Evolutionary conservation across 106 monocot genomes (phyloP).

Genomic region (Triglochin maritima): DNA sequence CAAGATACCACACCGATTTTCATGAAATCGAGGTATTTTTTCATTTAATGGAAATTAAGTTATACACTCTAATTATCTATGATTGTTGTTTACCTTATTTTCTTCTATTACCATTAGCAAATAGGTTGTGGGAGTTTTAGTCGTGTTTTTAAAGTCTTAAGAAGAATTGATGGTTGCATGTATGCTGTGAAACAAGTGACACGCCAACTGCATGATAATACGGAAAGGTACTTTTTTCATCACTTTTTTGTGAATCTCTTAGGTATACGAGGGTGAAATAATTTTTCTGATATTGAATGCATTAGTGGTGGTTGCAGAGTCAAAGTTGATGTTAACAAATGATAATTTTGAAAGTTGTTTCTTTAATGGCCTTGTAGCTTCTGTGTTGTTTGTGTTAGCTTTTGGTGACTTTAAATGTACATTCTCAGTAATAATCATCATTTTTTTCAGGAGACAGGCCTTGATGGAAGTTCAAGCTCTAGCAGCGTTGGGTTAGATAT

Average conservation of each 20-base stretch:
- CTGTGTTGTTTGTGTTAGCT: no score
- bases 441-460: constrained; percentile 53
- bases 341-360: no score
- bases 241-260: neutral
- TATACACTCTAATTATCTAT: neutral
- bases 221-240: constrained; percentile 41
- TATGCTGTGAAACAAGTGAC: constrained; percentile 86
- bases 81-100: neutral
- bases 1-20: constrained; percentile 87
- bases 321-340: no score
- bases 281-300: no score
- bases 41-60: neutral
- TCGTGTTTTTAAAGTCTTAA: constrained; percentile 83
- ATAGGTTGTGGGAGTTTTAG: constrained; percentile 91
- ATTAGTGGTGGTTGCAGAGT: no score
- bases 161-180: constrained; percentile 89
- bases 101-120: constrained; percentile 35
- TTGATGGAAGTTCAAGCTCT: constrained; percentile 98
- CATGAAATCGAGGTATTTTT: constrained; percentile 79
- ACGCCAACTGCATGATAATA: constrained; percentile 48
- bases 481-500: constrained; percentile 62
- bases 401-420: no score
- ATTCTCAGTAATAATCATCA: neutral
- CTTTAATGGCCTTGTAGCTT: no score
- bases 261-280: no score